Base-by-base conservation (phyloP, 2,329 filamentous ascomycete genomes). In the Lithohypha guttulata region DNA sequence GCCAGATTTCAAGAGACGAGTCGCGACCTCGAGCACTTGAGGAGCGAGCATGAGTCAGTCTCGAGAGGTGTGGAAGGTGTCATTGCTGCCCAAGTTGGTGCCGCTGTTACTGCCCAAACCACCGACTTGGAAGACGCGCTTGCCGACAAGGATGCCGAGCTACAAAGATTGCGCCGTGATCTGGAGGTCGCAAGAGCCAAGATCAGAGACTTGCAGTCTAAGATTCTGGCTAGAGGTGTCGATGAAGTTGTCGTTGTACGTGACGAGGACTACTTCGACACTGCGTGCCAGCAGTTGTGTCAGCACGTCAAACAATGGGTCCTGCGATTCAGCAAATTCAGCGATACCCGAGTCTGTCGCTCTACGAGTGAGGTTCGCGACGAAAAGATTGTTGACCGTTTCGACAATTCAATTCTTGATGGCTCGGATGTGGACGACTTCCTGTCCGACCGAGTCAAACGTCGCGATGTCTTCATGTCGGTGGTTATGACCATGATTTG, bases 401-500 rank as follows among this genome's bases (percentile, higher is more conserved):
- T 98, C 33, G 91, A 96, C 65, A 95, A 95, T 60, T 78, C 85
- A 45, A 79, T 98, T 39, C 73, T 98, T 18, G 93, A 98, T 62
- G 91, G 89, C 46, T 85, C 85, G 31, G 87, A 96, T 56, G 86
- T 94, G 47, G 86, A 96, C 60, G 68, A 70, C 42, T 91, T 93
- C 55, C 78, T 98, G 34, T 74, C 75, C 49, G 89, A 98, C 59
- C 83, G 93, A 26, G 81, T 95, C 39, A 79, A 75, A 54, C 80
- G 91, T 45, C 79, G 89, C 44, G 89, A 96, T 59, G 79, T 96
- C 42, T 95, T 98, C 70, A 95, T 96, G 85, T 91, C 86, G 25
- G 86, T 98, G 60, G 84, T 89, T 41, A 96, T 96, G 87, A 91
- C 83, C 45, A 95, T 98, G 86, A 79, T 98, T 36, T 98, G 87